Evolutionary conservation across 73 alveolate genomes (phyloP), one percentile per base, ranked within the genome.

Genomic region (Paramecium octaurelia): DNA sequence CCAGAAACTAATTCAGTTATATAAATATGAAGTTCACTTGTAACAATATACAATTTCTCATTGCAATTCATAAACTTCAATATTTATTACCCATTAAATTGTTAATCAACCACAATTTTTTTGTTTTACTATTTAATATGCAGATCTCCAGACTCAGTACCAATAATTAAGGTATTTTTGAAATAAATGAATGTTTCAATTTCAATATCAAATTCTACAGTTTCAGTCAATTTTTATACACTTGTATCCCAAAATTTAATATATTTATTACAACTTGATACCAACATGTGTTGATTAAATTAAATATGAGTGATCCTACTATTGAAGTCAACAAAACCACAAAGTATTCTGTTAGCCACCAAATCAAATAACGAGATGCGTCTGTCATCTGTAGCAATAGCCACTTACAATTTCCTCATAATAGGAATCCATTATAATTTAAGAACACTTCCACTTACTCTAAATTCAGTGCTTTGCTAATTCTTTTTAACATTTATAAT

Each of bases 21-120:
- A 71, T 70, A 70, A 27, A 89, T 54, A 46, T 89, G 86, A 21
- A 70, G 24, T 89, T 89, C 94, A 31, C 86, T 83, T 31, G 94
- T 89, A 12, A 71, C 43, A 5, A 83, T 83, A 89, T 83, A 89
- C 10, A 89, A 44, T 70, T 89, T 29, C 16, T 89, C 84, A 58
- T 89, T 73, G 31, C 43, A 64, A 59, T 31, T 54, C 23, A 70
- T 71, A 12, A 46, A 21, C 36, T 70, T 64, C 40, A 88, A 43
- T 88, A 88, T 68, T 36, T 35, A 23, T 40, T 68, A 54, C 20
- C 64, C 88, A 10, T 70, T 34, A 40, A 71, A 24, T 27, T 42
- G 18, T 16, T 70, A 18, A 9, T 89, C 88, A 0, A 24, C 6
- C 8, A 60, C 36, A 36, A 64, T 42, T 31, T 42, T 69, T 11